These are phyloP conservation scores for Aristolochia fimbriata DNA, from an alignment of 164 flowering plant species.

Conservation along the genomic window DNA sequence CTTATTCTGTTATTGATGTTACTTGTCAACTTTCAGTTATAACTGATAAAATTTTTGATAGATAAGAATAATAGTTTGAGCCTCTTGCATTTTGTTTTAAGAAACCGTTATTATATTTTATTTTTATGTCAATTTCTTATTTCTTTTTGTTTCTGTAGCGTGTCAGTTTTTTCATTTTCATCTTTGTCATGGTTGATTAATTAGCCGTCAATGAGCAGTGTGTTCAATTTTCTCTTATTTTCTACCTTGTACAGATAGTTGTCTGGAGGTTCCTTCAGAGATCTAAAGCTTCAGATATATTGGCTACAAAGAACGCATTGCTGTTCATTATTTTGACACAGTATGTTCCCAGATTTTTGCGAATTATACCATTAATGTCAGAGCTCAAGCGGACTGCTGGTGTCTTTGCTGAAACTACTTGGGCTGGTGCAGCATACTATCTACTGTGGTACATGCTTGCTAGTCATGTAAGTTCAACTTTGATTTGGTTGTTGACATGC, in stretches of 20 bases:
- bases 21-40: no score
- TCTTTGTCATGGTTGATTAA: no score
- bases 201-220: no score
- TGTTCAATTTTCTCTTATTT: not conserved
- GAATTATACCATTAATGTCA: constrained; percentile 62
- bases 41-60: no score
- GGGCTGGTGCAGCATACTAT: constrained; percentile 98
- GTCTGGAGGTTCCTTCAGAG: constrained; percentile 69
- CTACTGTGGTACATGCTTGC: constrained; percentile 89
- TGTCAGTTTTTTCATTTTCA: no score
- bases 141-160: no score
- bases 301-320: constrained; percentile 70
- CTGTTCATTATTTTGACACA: constrained; percentile 68
- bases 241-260: constrained; percentile 34
- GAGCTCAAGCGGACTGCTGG: constrained; percentile 92
- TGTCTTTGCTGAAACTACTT: constrained; percentile 93
- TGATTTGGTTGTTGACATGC: not conserved
- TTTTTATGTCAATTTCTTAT: no score
- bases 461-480: constrained; percentile 73
- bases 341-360: constrained; percentile 69
- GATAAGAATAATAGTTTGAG: no score
- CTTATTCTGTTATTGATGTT: no score
- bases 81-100: no score
- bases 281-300: constrained; percentile 63
- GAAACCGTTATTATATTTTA: no score